These are phyloP conservation scores for Vanrija sp. DNA, from an alignment of 1,284 basidiomycete species.

Conservation along the genomic window DNA sequence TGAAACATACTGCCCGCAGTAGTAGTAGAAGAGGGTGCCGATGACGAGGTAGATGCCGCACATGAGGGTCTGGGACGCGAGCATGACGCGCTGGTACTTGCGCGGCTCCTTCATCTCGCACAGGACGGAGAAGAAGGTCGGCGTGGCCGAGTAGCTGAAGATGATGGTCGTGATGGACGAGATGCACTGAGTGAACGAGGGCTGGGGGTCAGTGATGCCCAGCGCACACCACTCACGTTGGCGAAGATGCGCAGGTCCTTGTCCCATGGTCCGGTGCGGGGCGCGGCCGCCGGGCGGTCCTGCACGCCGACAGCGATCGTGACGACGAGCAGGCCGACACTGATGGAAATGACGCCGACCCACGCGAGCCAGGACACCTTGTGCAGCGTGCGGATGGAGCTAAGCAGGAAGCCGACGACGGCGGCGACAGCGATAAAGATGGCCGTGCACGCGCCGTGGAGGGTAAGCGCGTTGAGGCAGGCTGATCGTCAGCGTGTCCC, in stretches of 20 bases:
- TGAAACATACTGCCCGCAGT: slow-evolving; percentile 20
- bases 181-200: slow-evolving; percentile 13
- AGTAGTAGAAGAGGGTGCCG: slow-evolving; percentile 7
- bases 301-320: slow-evolving; percentile 35
- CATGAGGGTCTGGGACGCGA: slow-evolving; percentile 22
- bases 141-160: background rate
- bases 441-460: slow-evolving; percentile 30
- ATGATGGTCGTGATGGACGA: background rate
- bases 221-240: background rate
- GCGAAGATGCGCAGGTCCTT: background rate
- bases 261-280: slow-evolving; percentile 21
- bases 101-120: background rate
- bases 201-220: background rate
- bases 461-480: slow-evolving; percentile 25
- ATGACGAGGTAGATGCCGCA: slow-evolving; percentile 5
- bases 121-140: background rate
- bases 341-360: slow-evolving; percentile 27
- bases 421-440: slow-evolving; percentile 27
- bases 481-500: background rate
- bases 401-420: slow-evolving; percentile 23
- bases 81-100: background rate
- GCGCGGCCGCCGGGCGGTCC: slow-evolving; percentile 38
- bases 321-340: slow-evolving; percentile 28
- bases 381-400: slow-evolving; percentile 28
- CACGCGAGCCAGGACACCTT: slow-evolving; percentile 33